Conservation (phyloP, 108 stramenopile species). For the Aurantiochytrium sp. region DNA sequence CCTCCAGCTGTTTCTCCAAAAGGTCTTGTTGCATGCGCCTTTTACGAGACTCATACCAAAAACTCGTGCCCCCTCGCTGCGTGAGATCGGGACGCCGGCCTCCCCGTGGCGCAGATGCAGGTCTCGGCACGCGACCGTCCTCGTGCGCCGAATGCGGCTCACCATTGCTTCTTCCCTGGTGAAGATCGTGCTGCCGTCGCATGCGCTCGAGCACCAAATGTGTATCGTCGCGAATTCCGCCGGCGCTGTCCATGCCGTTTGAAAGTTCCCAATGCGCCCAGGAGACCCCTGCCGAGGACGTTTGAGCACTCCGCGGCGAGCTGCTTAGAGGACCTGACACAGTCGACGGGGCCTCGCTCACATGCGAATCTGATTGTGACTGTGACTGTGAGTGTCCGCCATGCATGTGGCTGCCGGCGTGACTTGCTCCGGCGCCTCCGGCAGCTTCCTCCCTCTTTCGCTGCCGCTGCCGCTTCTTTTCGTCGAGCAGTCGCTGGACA, state of each 20-base stretch:
- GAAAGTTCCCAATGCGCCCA: neutral
- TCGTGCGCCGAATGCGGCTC: neutral
- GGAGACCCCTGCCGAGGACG: neutral
- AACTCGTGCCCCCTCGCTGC: neutral
- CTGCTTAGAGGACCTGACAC: neutral
- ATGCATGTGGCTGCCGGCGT: too few species aligned
- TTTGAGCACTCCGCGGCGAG: neutral
- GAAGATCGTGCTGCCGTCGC: neutral
- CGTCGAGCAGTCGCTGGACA: neutral
- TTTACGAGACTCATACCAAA: constrained; percentile 14
- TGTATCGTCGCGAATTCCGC: neutral
- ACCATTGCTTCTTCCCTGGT: neutral
- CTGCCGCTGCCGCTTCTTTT: neutral
- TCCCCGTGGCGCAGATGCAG: neutral
- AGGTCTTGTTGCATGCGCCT: constrained; percentile 32
- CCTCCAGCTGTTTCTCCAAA: constrained; percentile 31
- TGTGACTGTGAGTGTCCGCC: too few species aligned
- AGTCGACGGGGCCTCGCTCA: too few species aligned
- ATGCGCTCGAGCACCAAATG: neutral
- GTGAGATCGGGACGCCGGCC: neutral
- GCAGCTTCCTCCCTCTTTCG: neutral
- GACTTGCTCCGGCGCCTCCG: too few species aligned
- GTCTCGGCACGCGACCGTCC: neutral
- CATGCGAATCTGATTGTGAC: too few species aligned
- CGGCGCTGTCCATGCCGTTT: neutral